Base-by-base conservation (phyloP, 2,329 filamentous ascomycete species). In the Pestalotiopsis sp. region DNA sequence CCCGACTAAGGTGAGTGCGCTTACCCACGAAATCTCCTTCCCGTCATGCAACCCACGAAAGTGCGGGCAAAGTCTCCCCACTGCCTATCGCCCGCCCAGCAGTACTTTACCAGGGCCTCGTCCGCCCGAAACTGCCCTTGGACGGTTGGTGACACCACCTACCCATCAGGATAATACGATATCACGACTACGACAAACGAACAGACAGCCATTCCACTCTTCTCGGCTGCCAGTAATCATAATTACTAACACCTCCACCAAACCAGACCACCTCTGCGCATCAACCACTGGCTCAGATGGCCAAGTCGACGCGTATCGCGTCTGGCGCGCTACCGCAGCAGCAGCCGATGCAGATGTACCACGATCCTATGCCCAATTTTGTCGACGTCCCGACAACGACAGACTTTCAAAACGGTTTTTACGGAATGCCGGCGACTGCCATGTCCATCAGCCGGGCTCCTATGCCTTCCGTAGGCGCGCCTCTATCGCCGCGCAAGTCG, bases 401-500 rank as follows among this genome's bases (percentile, higher is more conserved):
- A 36, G 59, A 62, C 59, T 36, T 20, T 36, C 83, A 86, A 69
- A 86, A 89, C 78, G 81, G 85, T 69, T 81, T 82, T 71, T 84
- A 82, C 74, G 81, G 82, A 66, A 81, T 82, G 69, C 76, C 81
- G 6, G 82, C 83, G 23, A 39, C 38, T n/a, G 17, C 45, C 20
- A 58, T 60, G 52, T 86, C 87, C 79, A 84, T 86, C 69, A 88
- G 84, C 78, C 85, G 88, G 73, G 85, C 86, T 58, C 85, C 86
- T 49, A 88, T 89, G 86, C 86, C 86, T 39, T 81, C 83, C 60
- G 79, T 83, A 64, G 76, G 81, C 64, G 87, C 84, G 70, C 82
- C 73, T 20, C 23, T 65, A 1, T 74, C 83, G 31, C 78, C 81
- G 41, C 83, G 85, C 66, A 83, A 84, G 61, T 83, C 86, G 36